Percentiles rank a stretch among this genome's conserved stretches.
These are phyloP conservation scores for Penicillium fuscoglaucum DNA, from an alignment of 2,329 filamentous ascomycete genomes.

Conservation along the genomic window DNA sequence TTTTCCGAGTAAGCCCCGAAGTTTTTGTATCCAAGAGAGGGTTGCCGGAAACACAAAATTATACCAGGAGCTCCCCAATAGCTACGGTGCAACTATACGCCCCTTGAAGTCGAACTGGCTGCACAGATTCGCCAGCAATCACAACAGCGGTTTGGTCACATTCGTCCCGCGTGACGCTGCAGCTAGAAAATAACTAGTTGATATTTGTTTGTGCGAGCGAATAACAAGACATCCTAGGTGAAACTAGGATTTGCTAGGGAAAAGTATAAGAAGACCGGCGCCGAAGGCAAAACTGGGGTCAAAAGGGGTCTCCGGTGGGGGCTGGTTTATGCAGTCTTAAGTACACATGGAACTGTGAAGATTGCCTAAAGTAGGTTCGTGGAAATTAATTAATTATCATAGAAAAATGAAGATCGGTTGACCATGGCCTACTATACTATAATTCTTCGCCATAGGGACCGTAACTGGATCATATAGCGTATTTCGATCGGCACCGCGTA, in stretches of 20 bases:
- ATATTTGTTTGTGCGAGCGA: not conserved
- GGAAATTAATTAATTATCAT: not conserved
- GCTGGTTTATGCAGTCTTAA: not conserved
- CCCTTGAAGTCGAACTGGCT: not conserved
- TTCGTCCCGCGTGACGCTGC: not conserved
- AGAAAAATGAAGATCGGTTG: not conserved
- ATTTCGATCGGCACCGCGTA: not conserved
- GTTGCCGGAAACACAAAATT: not conserved
- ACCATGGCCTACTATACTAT: not conserved
- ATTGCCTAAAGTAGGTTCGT: not conserved
- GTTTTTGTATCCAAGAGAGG: no score
- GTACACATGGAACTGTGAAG: not conserved
- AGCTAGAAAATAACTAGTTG: not conserved
- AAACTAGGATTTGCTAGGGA: not conserved
- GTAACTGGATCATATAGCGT: not conserved
- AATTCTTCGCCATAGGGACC: not conserved
- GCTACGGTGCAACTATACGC: not conserved
- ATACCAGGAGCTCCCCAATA: not conserved
- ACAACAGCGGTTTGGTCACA: no score
- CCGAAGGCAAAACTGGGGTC: not conserved
- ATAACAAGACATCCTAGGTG: not conserved
- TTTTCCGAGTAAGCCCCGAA: not conserved
- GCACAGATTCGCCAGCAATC: not conserved
- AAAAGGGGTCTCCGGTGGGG: not conserved
- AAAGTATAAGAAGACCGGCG: not conserved